Base-by-base conservation (phyloP, 306 rosid species). In the Sicyos edulis region DNA sequence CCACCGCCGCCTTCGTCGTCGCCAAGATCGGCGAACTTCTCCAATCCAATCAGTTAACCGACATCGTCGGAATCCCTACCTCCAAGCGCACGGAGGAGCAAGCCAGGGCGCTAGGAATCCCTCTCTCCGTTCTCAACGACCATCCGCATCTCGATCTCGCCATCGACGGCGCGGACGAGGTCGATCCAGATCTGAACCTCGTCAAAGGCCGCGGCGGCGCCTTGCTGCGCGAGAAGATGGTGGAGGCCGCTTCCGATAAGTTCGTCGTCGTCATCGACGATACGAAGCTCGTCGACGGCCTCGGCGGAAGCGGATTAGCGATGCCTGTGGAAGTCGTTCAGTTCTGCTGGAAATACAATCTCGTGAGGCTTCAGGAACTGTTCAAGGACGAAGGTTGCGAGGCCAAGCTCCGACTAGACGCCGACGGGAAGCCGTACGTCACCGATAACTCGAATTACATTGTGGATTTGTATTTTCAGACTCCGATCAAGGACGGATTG, bases 171-270 rank as follows among this genome's bases (percentile, higher is more conserved):
- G 95, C 97, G 10, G 97, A 91, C 6, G 97, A 91, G 73, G 97
- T 91, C 34, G 96, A 91, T 22, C 96, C 95, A 11, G 50, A 57
- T 17, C 75, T 91, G 57, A 91, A 89, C 71, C 32, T 89, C 42
- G 97, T 91, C 5, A 91, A 91, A 61, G 97, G 97, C 4, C 91
- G 97, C 26, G 96, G 96, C 53, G 96, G 97, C 21, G 89, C 97
- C 2, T 84, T 91, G 3, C 20, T 91, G 45, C 77, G 96, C 4
- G 96, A 91, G 58, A 91, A 91, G 54, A 89, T 92, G 97, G 88
- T 92, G 11, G 97, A 92, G 22, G 82, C 92, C 11, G 91, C 90
- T 0, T 87, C 91, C 13, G 84, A 78, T 62, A 87, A 87, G 53
- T 92, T 92, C 10, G 78, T 92, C 12, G 89, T 86, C 0, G 90